Base-by-base conservation (phyloP, 2,329 filamentous ascomycete genomes). In the Stachybotrys chartarum region DNA sequence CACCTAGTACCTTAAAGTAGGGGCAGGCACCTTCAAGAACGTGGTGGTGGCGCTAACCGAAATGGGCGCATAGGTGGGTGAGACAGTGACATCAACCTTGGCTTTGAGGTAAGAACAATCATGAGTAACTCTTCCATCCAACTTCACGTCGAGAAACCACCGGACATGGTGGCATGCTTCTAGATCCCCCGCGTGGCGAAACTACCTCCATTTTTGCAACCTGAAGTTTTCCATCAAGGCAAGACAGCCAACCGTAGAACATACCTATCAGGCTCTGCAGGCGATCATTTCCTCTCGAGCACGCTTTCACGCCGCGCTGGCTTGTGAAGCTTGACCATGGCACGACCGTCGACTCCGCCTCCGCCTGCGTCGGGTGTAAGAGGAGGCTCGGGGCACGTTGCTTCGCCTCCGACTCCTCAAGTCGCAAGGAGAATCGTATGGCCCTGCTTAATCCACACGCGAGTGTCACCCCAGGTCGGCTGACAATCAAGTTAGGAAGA, bases 401-500 rank as follows among this genome's bases (percentile, higher is more conserved):
- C 64, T 35, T 77, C 78, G 31, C 79, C 81, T 35, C 78, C 73
- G 5, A 83, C 81, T 0, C 80, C 81, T 6, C 80, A 81, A 59
- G 75, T 78, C 11, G 79, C 75, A 17, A 74, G 78, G 58, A 75
- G 79, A 62, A 83, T 84, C 56, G 82, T 84, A 65, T 64, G 79
- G 64, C 6, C 3, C 31, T 48, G 18, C 18, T 3, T 6, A 11
- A 52, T 4, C 44, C 39, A 7, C 3, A 14, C 14, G 35, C 14
- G 35, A 30, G n/a, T 2, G 24, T 24, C 24, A 24, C 24, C 24
- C 32, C 59, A 12, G 55, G 31, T 2, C 5, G 17, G n/a, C 51
- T 59, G 17, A 57, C 30, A 30, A 50, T 60, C 45, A 30, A 4
- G 56, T 14, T 42, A 94, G 89, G 93, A 97, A 83, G 85, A 93